phyloP scores from a whole-genome alignment of 306 rosid species.

The Spatholobus suberectus region DNA sequence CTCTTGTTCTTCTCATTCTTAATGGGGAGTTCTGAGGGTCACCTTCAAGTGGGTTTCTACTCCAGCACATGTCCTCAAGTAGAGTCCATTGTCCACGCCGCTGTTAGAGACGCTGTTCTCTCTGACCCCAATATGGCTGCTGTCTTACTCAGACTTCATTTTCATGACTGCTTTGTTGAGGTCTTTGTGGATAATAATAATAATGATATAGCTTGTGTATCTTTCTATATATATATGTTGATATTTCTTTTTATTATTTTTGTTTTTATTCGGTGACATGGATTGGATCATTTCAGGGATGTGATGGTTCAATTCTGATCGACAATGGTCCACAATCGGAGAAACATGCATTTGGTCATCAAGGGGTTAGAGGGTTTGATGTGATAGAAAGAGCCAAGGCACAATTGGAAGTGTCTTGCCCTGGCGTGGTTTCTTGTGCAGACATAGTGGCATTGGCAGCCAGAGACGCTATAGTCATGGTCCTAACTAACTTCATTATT shows the following conservation, averaged over 20 bases:
- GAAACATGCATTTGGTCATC: constrained; percentile 68
- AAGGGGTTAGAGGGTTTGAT: constrained; percentile 80
- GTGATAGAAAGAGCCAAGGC: constrained; percentile 81
- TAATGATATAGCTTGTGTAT: not conserved
- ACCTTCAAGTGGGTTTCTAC: constrained; percentile 69
- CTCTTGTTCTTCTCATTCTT: constrained; percentile 41
- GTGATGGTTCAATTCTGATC: constrained; percentile 88
- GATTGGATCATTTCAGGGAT: constrained; percentile 62
- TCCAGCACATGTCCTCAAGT: constrained; percentile 68
- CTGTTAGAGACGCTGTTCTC: constrained; percentile 56
- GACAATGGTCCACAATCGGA: constrained; percentile 59
- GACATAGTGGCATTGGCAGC: constrained; percentile 91
- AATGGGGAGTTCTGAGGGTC: constrained; percentile 41
- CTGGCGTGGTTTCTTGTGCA: constrained; percentile 83
- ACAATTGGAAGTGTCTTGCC: constrained; percentile 67
- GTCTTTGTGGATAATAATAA: constrained; percentile 26
- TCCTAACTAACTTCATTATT: not conserved
- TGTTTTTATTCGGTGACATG: not conserved
- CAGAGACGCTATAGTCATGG: constrained; percentile 81
- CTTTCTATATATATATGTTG: too few relatives aligned
- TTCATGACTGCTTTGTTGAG: constrained; percentile 89
- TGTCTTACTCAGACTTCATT: constrained; percentile 80
- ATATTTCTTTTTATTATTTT: too few relatives aligned
- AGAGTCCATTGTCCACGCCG: constrained; percentile 54
- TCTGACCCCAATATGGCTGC: constrained; percentile 63